These are phyloP conservation scores for Boletus vinaceobasis DNA, from an alignment of 768 basidiomycete genomes.

Conservation along the genomic window DNA sequence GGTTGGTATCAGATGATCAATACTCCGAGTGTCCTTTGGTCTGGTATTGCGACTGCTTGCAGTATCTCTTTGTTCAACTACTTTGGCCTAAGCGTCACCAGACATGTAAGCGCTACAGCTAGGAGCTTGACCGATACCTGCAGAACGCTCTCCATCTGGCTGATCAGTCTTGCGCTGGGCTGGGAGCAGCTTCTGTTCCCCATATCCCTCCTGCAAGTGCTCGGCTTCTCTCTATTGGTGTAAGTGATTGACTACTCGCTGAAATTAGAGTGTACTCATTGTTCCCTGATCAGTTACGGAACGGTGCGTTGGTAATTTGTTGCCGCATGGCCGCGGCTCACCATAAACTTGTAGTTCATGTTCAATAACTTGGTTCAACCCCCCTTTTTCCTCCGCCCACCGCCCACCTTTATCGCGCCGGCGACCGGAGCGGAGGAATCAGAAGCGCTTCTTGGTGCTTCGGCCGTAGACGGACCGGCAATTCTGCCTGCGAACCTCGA, in stretches of 20 bases:
- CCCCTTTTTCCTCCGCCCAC: constrained; percentile 58
- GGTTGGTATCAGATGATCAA: constrained; percentile 88
- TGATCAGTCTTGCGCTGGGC: constrained; percentile 81
- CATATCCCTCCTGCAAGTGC: constrained; percentile 75
- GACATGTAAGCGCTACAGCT: constrained; percentile 89
- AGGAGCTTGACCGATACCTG: constrained; percentile 92
- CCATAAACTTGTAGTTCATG: constrained; percentile 54
- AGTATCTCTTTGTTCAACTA: constrained; percentile 84
- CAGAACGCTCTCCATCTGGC: constrained; percentile 94
- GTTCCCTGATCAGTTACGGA: constrained; percentile 59
- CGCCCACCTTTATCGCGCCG: constrained; percentile 28
- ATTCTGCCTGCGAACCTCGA: constrained; percentile 76
- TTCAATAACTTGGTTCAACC: constrained; percentile 80
- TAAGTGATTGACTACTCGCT: constrained; percentile 42
- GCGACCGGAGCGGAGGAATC: constrained; percentile 54
- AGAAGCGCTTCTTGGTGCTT: constrained; percentile 43
- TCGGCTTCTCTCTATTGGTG: constrained; percentile 87
- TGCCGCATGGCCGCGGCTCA: constrained; percentile 5
- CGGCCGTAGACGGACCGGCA: constrained; percentile 74
- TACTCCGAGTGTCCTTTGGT: constrained; percentile 67
- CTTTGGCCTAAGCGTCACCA: constrained; percentile 90
- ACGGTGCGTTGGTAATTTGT: constrained; percentile 50
- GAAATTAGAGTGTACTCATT: constrained; percentile 7
- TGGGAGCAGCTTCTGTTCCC: constrained; percentile 89
- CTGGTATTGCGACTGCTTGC: constrained; percentile 66